Conservation (phyloP, 139 green algal species). For the Auxenochlorella pyrenoidosa region DNA sequence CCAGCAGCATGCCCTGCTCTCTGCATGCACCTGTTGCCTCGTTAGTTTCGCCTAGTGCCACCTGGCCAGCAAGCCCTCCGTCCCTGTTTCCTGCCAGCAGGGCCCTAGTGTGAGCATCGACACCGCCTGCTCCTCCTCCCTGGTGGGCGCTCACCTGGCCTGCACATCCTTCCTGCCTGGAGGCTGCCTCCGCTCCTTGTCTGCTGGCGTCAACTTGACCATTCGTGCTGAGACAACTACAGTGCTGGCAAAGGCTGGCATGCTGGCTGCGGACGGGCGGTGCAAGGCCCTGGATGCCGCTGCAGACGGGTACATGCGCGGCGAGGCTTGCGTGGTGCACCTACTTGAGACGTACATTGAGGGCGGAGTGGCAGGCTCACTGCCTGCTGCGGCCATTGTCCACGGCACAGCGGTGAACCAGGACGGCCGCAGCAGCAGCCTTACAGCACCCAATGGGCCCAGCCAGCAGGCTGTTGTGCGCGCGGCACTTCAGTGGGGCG, state of each 20-base stretch:
- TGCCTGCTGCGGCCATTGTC: slow-evolving; percentile 48
- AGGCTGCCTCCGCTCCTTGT: slow-evolving; percentile 38
- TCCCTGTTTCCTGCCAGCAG: slow-evolving; percentile 17
- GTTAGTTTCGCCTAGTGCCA: too few species aligned
- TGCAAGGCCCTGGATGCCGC: slow-evolving; percentile 85
- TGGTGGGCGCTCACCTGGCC: slow-evolving; percentile 74
- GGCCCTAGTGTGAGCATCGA: slow-evolving; percentile 78
- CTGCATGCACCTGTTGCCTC: neutral
- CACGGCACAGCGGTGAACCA: slow-evolving; percentile 83
- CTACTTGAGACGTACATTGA: slow-evolving; percentile 30
- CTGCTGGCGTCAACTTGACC: slow-evolving; percentile 72
- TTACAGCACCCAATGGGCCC: slow-evolving; percentile 91
- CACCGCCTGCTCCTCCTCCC: slow-evolving; percentile 83
- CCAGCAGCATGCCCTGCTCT: neutral
- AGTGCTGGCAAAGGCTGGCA: slow-evolving; percentile 83
- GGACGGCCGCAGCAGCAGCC: slow-evolving; percentile 85
- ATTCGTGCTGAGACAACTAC: slow-evolving; percentile 72
- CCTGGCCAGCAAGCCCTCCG: too few species aligned
- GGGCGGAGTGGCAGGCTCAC: too few species aligned
- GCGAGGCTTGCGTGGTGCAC: slow-evolving; percentile 69
- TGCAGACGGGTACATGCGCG: slow-evolving; percentile 86
- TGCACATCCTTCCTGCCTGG: slow-evolving; percentile 21
- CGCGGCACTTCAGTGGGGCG: slow-evolving; percentile 45
- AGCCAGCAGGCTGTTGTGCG: slow-evolving; percentile 84
- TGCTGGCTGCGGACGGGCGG: slow-evolving; percentile 83